Percentiles rank a stretch among this genome's conserved stretches.
Conservation (phyloP, 345 rosid species). For the Eucalyptus marginata region DNA sequence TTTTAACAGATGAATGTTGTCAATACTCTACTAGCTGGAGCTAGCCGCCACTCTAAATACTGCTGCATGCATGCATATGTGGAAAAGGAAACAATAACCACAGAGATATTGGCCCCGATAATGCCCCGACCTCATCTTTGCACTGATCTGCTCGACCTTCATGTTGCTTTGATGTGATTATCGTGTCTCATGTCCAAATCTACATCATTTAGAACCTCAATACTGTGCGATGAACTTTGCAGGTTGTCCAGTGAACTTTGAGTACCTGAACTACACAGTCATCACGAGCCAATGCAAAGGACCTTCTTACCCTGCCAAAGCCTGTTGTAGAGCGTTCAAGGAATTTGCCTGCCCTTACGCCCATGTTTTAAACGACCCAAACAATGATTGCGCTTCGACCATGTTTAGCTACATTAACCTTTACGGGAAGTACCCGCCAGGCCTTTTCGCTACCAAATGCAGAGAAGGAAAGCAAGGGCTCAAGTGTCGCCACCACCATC, state of each 20-base stretch:
- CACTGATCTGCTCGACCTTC: neutral
- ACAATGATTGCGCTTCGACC: constrained; percentile 32
- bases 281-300: constrained; percentile 51
- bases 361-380: constrained; percentile 23
- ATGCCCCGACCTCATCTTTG: neutral
- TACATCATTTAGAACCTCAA: neutral
- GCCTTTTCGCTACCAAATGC: constrained; percentile 46
- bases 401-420: constrained; percentile 66
- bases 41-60: neutral
- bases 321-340: constrained; percentile 38
- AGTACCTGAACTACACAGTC: constrained; percentile 40
- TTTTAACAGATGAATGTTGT: neutral
- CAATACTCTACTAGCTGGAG: neutral
- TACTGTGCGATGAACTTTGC: neutral
- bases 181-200: neutral
- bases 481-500: constrained; percentile 19
- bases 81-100: neutral
- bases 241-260: constrained; percentile 58
- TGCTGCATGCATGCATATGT: neutral
- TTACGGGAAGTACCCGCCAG: constrained; percentile 52
- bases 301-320: constrained; percentile 30
- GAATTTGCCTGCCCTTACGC: constrained; percentile 58
- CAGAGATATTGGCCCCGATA: neutral
- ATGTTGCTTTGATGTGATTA: neutral
- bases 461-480: constrained; percentile 44